Percentiles rank a stretch among this genome's conserved stretches.
Evolutionary conservation across 2,329 filamentous ascomycete species (phyloP).

Genomic region (Colletotrichum lini): DNA sequence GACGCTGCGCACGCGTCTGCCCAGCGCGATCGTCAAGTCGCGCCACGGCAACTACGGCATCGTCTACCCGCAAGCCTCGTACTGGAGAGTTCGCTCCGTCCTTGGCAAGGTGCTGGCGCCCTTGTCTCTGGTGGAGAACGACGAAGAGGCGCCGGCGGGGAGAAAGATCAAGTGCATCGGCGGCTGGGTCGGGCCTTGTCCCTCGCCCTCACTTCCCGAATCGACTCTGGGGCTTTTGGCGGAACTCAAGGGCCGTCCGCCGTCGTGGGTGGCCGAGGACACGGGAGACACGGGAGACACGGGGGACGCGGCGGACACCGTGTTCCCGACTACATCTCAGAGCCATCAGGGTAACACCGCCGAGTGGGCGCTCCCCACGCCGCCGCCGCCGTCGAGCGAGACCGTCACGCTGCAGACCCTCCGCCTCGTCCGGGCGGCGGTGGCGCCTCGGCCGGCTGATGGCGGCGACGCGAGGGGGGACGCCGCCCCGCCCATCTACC

Average conservation of each 20-base stretch:
- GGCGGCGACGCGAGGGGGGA: neutral
- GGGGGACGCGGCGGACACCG: neutral
- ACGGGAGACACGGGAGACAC: neutral
- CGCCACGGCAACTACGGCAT: neutral
- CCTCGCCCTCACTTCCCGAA: neutral
- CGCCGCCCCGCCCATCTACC: neutral
- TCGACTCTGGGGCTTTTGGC: neutral
- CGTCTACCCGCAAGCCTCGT: neutral
- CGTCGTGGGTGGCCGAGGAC: neutral
- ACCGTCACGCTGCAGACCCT: neutral
- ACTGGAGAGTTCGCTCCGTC: neutral
- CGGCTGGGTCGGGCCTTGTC: neutral
- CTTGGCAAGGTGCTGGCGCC: conserved; percentile 2
- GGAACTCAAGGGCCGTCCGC: neutral
- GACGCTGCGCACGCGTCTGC: too few species aligned
- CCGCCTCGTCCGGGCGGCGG: neutral
- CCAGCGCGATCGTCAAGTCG: neutral
- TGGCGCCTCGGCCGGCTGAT: neutral
- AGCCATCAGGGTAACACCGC: neutral
- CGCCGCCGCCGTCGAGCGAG: too few species aligned
- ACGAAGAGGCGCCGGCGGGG: neutral
- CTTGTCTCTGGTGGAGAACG: neutral
- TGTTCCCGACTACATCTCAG: neutral
- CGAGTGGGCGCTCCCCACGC: neutral
- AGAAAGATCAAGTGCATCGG: neutral